Evolutionary conservation across 768 basidiomycete species (phyloP), one percentile per base, ranked within the genome.

Genomic region (Tubosaeta brunneosetosa): DNA sequence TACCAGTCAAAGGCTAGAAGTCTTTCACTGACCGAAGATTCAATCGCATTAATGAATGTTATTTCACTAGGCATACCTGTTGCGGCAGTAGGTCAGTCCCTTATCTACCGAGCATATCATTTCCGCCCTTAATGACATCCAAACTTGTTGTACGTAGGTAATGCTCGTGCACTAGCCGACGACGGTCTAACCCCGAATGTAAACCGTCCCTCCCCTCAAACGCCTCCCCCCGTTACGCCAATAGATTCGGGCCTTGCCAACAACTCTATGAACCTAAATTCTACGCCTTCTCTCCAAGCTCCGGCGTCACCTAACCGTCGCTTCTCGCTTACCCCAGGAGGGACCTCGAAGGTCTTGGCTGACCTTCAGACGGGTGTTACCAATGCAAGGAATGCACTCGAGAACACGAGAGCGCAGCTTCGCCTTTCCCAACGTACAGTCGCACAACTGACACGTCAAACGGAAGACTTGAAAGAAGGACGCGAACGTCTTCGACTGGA

Each of bases 391-490:
- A 85, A 83, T 55, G 89, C 89, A 46, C 74, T 94, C 52, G 92
- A 94, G 67, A 91, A 91, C 64, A 91, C 92, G 11, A 88, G 90
- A 64, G 73, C 80, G 17, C 92, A 94, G 66, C 74, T 94, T 42
- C 71, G 92, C 53, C 66, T 91, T 38, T 86, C 86, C 9, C 91
- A 94, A 66, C 75, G 91, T 52, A 85, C 82, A 44, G 92, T 93
- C 11, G 89, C 89, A 27, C 86, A 88, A 66, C 69, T 93, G 40
- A 92, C 91, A 36, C 74, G 91, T 41, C 88, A 89, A 69, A 86
- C 86, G 25, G 92, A 94, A 66, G 92, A 94, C 67, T 66, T 93
- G 65, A 93, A 92, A 66, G 92, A 94, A 66, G 86, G 82, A 3
- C 77, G 91, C 57, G 92, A 94, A 67, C 75, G 92, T 44, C 69